Conservation (phyloP, 2,329 filamentous ascomycete species). For the Alternaria triticimaculans region DNA sequence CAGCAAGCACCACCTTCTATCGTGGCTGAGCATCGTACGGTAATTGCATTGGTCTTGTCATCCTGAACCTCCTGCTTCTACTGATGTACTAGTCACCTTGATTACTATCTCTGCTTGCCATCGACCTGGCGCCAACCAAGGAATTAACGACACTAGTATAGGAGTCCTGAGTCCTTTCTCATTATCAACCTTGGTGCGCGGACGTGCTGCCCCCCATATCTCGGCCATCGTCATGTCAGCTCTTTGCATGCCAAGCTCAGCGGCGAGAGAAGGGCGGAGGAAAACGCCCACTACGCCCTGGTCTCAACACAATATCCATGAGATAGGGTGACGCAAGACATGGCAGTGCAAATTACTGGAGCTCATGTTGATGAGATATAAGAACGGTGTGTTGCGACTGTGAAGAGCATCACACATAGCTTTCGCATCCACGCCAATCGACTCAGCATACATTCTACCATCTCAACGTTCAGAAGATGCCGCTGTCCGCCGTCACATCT, state of each 20-base stretch:
- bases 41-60: neutral
- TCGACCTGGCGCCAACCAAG: neutral
- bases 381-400: neutral
- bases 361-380: neutral
- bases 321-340: neutral
- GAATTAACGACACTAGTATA: neutral
- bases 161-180: neutral
- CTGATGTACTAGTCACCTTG: neutral
- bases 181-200: neutral
- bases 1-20: neutral
- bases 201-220: neutral
- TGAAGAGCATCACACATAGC: neutral
- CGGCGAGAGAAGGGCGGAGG: neutral
- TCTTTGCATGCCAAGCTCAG: neutral
- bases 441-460: neutral
- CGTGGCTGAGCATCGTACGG: neutral
- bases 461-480: neutral
- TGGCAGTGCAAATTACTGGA: neutral
- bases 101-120: neutral
- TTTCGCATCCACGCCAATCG: neutral
- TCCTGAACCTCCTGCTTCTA: neutral
- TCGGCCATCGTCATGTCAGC: neutral
- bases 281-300: neutral
- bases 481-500: neutral
- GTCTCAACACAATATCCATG: neutral